A percentile compares a stretch with the other conserved stretches of the same genome.
phyloP scores from a whole-genome alignment of 345 rosid species.

The Limnanthes douglasii region DNA sequence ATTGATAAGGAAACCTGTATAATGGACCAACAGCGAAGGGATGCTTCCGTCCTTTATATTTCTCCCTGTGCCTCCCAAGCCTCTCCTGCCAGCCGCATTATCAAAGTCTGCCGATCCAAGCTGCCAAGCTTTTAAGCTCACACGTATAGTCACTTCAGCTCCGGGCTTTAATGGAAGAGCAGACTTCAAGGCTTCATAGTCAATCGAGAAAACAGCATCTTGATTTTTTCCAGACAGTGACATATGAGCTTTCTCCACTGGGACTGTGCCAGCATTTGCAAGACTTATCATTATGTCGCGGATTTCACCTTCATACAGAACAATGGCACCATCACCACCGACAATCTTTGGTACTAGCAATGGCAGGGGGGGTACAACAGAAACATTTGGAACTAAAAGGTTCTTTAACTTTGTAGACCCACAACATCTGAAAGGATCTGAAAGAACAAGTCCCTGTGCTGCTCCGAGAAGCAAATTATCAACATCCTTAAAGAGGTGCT shows the following conservation, averaged over 20 bases:
- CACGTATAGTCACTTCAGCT: conserved; percentile 67
- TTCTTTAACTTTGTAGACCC: conserved; percentile 80
- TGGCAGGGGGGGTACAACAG: conserved; percentile 72
- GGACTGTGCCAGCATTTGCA: conserved; percentile 91
- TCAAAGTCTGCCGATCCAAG: conserved; percentile 52
- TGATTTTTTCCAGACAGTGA: conserved; percentile 92
- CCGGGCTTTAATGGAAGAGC: conserved; percentile 93
- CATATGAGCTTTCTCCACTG: conserved; percentile 86
- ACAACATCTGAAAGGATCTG: conserved; percentile 94
- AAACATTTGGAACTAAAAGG: conserved; percentile 63
- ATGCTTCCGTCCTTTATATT: conserved; percentile 60
- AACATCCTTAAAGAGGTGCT: conserved; percentile 85
- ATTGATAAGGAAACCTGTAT: conserved; percentile 48
- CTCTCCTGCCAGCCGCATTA: conserved; percentile 30
- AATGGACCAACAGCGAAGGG: conserved; percentile 77
- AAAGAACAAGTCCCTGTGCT: conserved; percentile 95
- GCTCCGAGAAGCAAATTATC: conserved; percentile 97
- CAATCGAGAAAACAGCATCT: conserved; percentile 76
- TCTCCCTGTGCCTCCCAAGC: conserved; percentile 43
- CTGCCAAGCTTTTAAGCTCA: conserved; percentile 93
- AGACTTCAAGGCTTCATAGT: conserved; percentile 51
- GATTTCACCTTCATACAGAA: conserved; percentile 93
- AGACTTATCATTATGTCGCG: conserved; percentile 70
- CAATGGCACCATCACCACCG: conserved; percentile 86
- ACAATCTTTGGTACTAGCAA: conserved; percentile 68